Conservation (phyloP, 139 green algal genomes). For the Gonium pectorale region DNA sequence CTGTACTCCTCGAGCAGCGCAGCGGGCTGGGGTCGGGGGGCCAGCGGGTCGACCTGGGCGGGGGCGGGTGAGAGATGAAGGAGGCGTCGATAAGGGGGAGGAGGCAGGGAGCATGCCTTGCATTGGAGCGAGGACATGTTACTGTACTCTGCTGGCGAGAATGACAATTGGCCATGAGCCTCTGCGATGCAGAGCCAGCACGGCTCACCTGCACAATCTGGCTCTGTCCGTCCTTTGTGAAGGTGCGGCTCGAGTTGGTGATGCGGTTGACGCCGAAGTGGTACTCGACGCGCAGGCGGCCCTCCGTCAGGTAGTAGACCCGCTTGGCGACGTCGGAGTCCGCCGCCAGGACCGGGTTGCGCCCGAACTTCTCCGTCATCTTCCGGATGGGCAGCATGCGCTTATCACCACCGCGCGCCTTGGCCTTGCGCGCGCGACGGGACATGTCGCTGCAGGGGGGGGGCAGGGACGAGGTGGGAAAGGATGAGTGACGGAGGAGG, state of each 20-base stretch:
- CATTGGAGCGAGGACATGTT: too few species aligned
- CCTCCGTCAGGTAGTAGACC: conserved; percentile 74
- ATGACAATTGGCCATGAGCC: too few species aligned
- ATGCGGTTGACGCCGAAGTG: conserved; percentile 73
- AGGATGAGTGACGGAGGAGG: not conserved
- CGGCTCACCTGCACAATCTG: conserved; percentile 71
- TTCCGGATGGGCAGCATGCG: conserved; percentile 74
- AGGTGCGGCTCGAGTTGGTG: conserved; percentile 67
- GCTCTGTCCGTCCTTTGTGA: conserved; percentile 76
- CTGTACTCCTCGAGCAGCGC: conserved; percentile 82
- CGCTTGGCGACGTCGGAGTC: conserved; percentile 77
- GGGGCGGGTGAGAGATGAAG: not conserved
- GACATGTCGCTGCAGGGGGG: not conserved
- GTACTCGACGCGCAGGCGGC: conserved; percentile 73
- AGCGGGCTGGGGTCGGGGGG: conserved; percentile 49
- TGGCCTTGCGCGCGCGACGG: conserved; percentile 21
- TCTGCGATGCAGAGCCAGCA: too few species aligned
- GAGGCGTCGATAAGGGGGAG: not conserved
- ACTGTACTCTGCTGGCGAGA: too few species aligned
- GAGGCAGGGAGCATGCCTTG: not conserved
- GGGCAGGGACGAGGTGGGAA: too few species aligned
- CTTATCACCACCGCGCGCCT: conserved; percentile 19
- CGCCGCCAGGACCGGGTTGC: conserved; percentile 51
- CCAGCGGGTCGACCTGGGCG: conserved; percentile 76
- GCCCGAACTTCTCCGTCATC: conserved; percentile 85